phyloP scores from a whole-genome alignment of 2,329 filamentous ascomycete species.

The Phialocephala subalpina region DNA sequence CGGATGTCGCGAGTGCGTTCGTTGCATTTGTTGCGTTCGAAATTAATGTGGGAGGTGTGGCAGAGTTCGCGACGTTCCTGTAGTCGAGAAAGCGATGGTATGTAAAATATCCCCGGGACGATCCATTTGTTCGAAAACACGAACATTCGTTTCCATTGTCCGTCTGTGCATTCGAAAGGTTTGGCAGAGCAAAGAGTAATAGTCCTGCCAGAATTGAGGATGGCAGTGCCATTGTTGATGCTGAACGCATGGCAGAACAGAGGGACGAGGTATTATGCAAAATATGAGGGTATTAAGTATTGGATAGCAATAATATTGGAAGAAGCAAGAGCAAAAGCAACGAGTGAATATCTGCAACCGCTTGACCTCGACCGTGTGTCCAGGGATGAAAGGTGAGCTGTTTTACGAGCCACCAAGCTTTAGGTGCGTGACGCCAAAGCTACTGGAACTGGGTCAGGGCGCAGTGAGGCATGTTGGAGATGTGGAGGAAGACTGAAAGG shows the following conservation, averaged over 20 bases:
- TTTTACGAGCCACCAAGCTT: slow-evolving; percentile 3
- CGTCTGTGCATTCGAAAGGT: slow-evolving; percentile 31
- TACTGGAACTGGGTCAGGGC: background rate
- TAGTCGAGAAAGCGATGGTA: slow-evolving; percentile 43
- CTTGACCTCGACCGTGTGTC: slow-evolving; percentile 2
- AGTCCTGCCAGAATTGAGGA: slow-evolving; percentile 24
- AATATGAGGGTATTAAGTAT: background rate
- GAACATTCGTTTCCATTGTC: slow-evolving; percentile 39
- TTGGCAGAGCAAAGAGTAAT: slow-evolving; percentile 31
- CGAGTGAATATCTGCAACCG: slow-evolving; percentile 3
- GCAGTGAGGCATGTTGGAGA: background rate
- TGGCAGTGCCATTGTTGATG: slow-evolving; percentile 31
- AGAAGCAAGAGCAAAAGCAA: slow-evolving; percentile 11
- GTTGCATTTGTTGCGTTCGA: slow-evolving; percentile 29
- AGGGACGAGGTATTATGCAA: background rate
- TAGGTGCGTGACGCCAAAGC: slow-evolving; percentile 8
- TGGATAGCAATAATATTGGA: background rate
- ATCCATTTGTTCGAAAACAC: slow-evolving; percentile 40
- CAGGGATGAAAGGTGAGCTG: background rate
- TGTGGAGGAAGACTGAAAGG: background rate
- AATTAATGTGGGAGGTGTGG: slow-evolving; percentile 28
- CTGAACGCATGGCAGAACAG: slow-evolving; percentile 5
- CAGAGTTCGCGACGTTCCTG: slow-evolving; percentile 31
- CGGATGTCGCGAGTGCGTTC: slow-evolving; percentile 30
- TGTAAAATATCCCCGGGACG: slow-evolving; percentile 40